Evolutionary conservation across 352 stramenopile genomes (phyloP), one percentile per base, ranked within the genome.

Genomic region (Phytophthora sp.): DNA sequence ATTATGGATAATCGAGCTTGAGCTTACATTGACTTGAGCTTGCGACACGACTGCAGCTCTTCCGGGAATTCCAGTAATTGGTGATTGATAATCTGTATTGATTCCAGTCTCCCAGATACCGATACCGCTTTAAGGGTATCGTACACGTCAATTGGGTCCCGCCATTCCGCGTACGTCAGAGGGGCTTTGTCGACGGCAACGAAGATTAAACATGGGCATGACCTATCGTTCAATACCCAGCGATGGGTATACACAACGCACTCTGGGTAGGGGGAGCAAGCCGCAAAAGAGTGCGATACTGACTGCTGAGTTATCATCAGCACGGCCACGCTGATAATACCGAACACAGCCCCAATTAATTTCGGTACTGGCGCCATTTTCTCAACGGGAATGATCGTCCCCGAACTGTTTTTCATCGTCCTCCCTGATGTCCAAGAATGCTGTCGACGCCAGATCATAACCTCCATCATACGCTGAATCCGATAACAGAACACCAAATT

Each of bases 401-500:
- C 13, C 7, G 33, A 54, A 18, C 60, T 54, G 9, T 41, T 41
- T 7, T 7, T 33, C 16, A 55, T 4, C n/a, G n/a, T n/a, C n/a
- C n/a, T n/a, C n/a, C n/a, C n/a, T n/a, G n/a, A n/a, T n/a, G n/a
- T n/a, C n/a, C n/a, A n/a, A n/a, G 31, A 26, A 13, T 61, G 47
- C 4, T 31, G 38, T 2, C 27, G 27, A 2, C 35, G 20, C 27
- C 57, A 52, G 23, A 73, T 51, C 16, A 76, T 45, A 0, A 61
- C 36, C 16, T 65, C 57, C 13, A 74, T 50, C 26, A 77, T 41
- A 0, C 49, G 44, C 15, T 53, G 41, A 35, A 71, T 62, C 12
- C 69, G 69, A 26, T 66, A 58, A 31, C 60, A 75, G 21, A 80
- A 73, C 7, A 44, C 26, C 21, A 73, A 11, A 27, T 69, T 77